Evolutionary conservation across 2,329 filamentous ascomycete species (phyloP), one percentile per base, ranked within the genome.

Genomic region (Fusarium cicatricum): DNA sequence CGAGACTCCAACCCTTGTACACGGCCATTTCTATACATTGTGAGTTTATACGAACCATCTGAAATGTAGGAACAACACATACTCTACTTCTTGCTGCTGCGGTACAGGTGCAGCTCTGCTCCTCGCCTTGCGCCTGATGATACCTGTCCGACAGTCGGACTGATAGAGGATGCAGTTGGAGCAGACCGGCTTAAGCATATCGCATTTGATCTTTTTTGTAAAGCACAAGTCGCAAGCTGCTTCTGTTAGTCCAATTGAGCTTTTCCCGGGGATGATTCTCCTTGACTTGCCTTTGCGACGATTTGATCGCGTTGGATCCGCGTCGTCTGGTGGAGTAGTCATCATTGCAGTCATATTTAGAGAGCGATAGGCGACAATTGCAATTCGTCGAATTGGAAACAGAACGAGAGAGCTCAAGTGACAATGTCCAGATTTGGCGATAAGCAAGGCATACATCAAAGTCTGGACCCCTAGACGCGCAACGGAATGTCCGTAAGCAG

Each of bases 151-250:
- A 56, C 77, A 79, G n/a, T 71, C 65, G 4, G 77, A 68, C n/a
- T 72, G 71, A 57, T 80, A 80, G 4, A 79, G 64, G 8, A 71
- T 63, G 38, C 77, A 80, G 37, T 80, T 79, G 2, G 77, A 78
- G 53, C 78, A 80, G 9, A 71, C 62, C 1, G 78, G 78, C 55
- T 77, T 78, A 6, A 76, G 42, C 72, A 75, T 75, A 59, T 80
- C 77, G 42, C 78, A 80, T 59, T 77, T 78, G 40, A 80, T 78
- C 70, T 80, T 80, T 64, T 79, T 80, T 11, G 65, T 74, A 43
- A 76, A 79, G 66, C 78, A 80, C 33, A 78, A 68, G 58, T 80
- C 77, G 52, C 76, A 78, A 0, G 75, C 77, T 76, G 7, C 15
- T 3, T 14, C 7, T 28, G 26, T 56, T 44, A 52, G 45, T 17